Base-by-base conservation (phyloP, 2,329 filamentous ascomycete genomes). In the Aspergillus udagawae region DNA sequence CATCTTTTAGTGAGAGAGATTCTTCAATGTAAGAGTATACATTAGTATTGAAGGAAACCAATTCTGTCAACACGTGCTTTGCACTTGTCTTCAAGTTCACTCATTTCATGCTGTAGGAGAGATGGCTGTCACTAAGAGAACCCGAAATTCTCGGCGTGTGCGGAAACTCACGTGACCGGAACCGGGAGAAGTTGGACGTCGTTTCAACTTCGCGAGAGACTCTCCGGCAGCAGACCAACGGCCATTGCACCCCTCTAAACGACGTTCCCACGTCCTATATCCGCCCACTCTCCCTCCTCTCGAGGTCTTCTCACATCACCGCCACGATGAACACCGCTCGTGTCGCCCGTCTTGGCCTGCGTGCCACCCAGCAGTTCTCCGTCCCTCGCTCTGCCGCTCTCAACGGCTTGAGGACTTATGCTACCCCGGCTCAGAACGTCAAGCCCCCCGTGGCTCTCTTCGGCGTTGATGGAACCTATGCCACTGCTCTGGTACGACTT, bases 381-480 rank as follows among this genome's bases (percentile, higher is more conserved):
- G 67, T 69, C 49, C 69, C 73, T 69, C 74, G 75, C 68, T 67
- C 71, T 63, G 71, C 71, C 65, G 70, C 68, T 62, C 53, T 75
- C 62, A 74, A 74, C 65, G 71, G 73, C 61, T 79, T 86, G 78
- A 88, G 92, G 77, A 86, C 85, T 77, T 97, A 91, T 79, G 91
- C 91, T 70, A 81, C 84, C 71, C 76, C 85, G 68, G 76, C 82
- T 71, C 80, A 86, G 75, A 86, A 87, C 60, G 79, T 86, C 77
- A 92, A 90, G 83, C 87, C 93, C 70, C 94, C 94, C 67, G 83
- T 97, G 75, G 85, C 92, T 70, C 86, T 99, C 73, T 99, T 91
- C 80, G 94, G 94, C 70, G 82, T 99, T 74, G 94, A 97, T 80
- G 94, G 94, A 79, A 97, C 93, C 76, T 99, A 99, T 82, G 94